Base-by-base conservation (phyloP, 495 filamentous ascomycete genomes). In the Sphaerosporella brunnea region DNA sequence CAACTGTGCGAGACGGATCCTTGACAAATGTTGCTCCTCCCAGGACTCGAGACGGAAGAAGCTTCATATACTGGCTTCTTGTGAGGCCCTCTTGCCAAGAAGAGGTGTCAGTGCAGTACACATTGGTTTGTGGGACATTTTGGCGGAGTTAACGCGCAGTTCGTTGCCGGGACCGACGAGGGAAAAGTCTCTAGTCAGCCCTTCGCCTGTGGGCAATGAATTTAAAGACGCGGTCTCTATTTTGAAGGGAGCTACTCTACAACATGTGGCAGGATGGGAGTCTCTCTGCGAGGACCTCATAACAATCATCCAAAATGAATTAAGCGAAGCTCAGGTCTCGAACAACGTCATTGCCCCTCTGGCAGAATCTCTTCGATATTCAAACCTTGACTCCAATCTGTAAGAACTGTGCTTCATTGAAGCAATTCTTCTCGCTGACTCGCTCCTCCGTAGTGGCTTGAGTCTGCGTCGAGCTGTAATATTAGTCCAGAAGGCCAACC, bases 201-300 rank as follows among this genome's bases (percentile, higher is more conserved):
- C 53, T 10, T 42, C 41, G 4, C 55, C 55, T 7, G 48, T 68
- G 18, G 70, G 70, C 1, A 60, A 71, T 25, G 78, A 84, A 32
- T 86, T 80, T 48, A 74, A 77, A n/a, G 78, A 84, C 32, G 64
- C 76, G 19, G 69, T 75, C 35, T 78, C 70, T 36, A 68, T 86
- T 26, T 68, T 92, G 1, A 71, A 78, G 42, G 64, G 72, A 38
- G 83, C 81, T 7, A 58, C 78, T 49, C 64, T 61, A 3, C 71
- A 71, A 47, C 53, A 56, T 21, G 59, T 62, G 19, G 25, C 70
- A 18, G 66, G 66, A 21, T 88, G 82, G 82, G 63, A 71, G 44
- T 58, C 66, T 4, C 60, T 92, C 0, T 73, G 84, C 40, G 63
- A 69, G 9, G 63, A 68, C 1, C 68, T 82, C 15, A 64, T 73